Conservation (phyloP, 2,329 filamentous ascomycete genomes). For the Cercospora nicotianae region DNA sequence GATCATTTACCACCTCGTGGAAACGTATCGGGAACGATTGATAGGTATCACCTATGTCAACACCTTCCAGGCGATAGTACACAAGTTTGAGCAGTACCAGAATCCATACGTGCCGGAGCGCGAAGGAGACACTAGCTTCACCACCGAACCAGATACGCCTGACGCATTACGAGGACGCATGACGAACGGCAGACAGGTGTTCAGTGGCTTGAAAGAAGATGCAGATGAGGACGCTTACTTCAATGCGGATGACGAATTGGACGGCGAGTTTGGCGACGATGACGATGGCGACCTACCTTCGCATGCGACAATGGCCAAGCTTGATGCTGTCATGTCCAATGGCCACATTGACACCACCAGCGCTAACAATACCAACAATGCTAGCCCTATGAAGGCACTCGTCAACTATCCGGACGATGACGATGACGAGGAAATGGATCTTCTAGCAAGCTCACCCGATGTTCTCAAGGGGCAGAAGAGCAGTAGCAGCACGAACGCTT, state of each 20-base stretch:
- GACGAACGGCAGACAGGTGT: constrained; percentile 60
- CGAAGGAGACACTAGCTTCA: constrained; percentile 65
- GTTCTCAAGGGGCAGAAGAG: constrained; percentile 37
- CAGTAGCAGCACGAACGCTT: constrained; percentile 24
- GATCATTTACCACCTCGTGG: constrained; percentile 78
- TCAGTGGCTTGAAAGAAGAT: constrained; percentile 75
- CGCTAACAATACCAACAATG: not conserved
- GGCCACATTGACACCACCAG: constrained; percentile 46
- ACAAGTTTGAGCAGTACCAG: constrained; percentile 75
- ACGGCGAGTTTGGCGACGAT: constrained; percentile 57
- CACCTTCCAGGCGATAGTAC: constrained; percentile 74
- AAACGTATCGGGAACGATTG: constrained; percentile 77
- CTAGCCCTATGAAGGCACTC: constrained; percentile 66
- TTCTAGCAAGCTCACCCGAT: constrained; percentile 51
- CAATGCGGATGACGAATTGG: constrained; percentile 83
- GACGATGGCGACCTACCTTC: constrained; percentile 36
- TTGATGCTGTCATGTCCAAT: constrained; percentile 50
- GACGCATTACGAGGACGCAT: constrained; percentile 41
- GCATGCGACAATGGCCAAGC: constrained; percentile 17
- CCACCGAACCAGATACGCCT: constrained; percentile 62
- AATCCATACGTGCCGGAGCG: constrained; percentile 47
- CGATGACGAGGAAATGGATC: constrained; percentile 62
- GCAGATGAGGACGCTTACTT: constrained; percentile 90
- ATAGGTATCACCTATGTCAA: constrained; percentile 76
- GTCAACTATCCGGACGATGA: constrained; percentile 95